phyloP scores from a whole-genome alignment of 1,139 yeast genomes.

The Geotrichum australiense region DNA sequence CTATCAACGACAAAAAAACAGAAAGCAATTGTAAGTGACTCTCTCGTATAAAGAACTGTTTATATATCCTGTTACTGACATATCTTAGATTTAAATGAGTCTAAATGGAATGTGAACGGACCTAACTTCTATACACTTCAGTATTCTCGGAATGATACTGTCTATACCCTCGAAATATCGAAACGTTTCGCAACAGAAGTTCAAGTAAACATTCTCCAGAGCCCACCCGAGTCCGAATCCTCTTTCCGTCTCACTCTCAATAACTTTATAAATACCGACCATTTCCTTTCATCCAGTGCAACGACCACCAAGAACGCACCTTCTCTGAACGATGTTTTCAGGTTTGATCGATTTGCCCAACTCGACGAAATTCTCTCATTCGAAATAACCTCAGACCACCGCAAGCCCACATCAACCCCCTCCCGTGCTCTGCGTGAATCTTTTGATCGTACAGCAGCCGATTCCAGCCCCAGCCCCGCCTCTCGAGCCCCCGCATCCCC shows the following conservation, averaged over 20 bases:
- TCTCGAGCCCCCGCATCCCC: conserved; percentile 14
- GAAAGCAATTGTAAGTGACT: conserved; percentile 5
- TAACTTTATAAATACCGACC: conserved; percentile 1
- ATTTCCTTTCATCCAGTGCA: not conserved
- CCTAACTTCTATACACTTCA: conserved; percentile 11
- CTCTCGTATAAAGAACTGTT: not conserved
- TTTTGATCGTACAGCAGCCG: conserved; percentile 14
- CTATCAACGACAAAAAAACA: conserved; percentile 6
- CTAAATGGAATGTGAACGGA: conserved; percentile 11
- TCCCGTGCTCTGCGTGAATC: conserved; percentile 12
- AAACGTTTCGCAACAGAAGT: conserved; percentile 10
- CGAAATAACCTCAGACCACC: not conserved
- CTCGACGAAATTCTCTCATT: conserved; percentile 3
- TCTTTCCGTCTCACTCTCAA: conserved; percentile 3
- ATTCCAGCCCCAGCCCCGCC: conserved; percentile 16
- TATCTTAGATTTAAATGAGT: not conserved
- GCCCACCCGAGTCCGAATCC: conserved; percentile 5
- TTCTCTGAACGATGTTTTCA: conserved; percentile 5
- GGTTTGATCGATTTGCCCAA: conserved; percentile 1
- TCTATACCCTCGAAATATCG: conserved; percentile 4
- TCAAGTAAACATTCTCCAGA: conserved; percentile 5
- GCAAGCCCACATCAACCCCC: not conserved
- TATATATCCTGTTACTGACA: not conserved
- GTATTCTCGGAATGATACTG: not conserved
- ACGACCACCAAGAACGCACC: conserved; percentile 1